Base-by-base conservation (phyloP, 805 yeast species). In the Nakazawaea pomicola region DNA sequence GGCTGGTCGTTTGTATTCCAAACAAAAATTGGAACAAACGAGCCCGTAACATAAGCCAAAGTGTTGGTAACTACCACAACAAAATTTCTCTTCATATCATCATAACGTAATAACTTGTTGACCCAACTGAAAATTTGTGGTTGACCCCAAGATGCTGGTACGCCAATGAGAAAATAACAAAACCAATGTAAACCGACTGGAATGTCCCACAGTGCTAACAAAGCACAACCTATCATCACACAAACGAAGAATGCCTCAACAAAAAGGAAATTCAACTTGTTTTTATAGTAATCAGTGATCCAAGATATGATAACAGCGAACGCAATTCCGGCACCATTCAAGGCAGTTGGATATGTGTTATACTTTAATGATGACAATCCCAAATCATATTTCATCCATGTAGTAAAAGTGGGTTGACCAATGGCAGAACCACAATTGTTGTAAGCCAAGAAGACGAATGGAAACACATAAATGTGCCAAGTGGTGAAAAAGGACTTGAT, bases 391-490 rank as follows among this genome's bases (percentile, higher is more conserved):
- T 64, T 64, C 58, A 67, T 70, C 78, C 77, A 74, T 4, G 65
- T 54, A 20, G 60, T 57, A 46, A 73, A 62, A 0, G 76, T 63
- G 15, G 74, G 75, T 40, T 66, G 72, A 32, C 24, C 15, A 2
- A 53, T 51, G 14, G 65, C 60, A 38, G 61, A 48, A 49, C 61
- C 46, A 5, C 63, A 20, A 45, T 64, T 66, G 50, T 66, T 65
- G 53, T 58, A 64, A 9, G 63, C 59, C 43, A 65, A 53, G 47
- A 66, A 66, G 33, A 67, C 35, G 15, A 50, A 7, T 20, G 75
- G 75, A 49, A 70, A 70, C n/a, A 68, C 64, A 34, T 50, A 67
- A 17, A 68, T 58, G 54, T 72, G 77, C 78, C 78, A 72, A 6
- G 75, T 69, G 44, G 46, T 58, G 56, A 71, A 70, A 47, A 65